Base-by-base conservation (phyloP, 305 asterid genomes). In the Rubia tinctorum region DNA sequence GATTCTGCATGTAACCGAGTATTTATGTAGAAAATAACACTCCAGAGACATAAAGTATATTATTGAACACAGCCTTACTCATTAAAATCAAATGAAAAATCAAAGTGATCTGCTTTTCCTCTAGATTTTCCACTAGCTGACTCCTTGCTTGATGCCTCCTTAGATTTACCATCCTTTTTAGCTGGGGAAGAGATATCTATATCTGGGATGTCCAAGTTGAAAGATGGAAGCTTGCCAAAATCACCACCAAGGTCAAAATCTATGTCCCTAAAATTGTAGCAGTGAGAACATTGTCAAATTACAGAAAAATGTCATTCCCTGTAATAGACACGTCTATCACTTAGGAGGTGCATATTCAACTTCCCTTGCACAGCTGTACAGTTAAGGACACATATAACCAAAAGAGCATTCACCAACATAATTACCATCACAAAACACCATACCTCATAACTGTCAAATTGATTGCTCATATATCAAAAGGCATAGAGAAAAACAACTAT, bases 171-270 rank as follows among this genome's bases (percentile, higher is more conserved):
- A 73, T 80, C 87, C 60, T 83, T 80, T 81, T 82, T 84, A 34
- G 74, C 74, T 37, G 93, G 91, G 75, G 88, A 85, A 68, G 95
- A 90, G 75, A 86, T 84, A 78, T 90, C 98, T 77, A 90, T 78
- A 81, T 88, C 96, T 58, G 96, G 53, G 85, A 88, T 86, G 84
- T 90, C 98, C 79, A 90, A 73, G 70, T 89, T 86, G 90, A 89
- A 90, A 44, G 94, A 85, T 30, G 95, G 39, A 14, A 92, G 66
- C 84, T 92, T 92, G 67, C 92, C 96, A 56, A 92, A 92, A 82
- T 86, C 94, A 77, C 81, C 87, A 77, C 86, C 97, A 79, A 92
- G 86, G 77, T 80, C 83, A 78, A 92, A 92, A 80, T 92, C 96
- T 85, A 88, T 79, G 73, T 90, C 94, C 92, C 98, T 92, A 90